Conservation (phyloP, 148 eudicot species). For the Fagopyrum homotropicum region DNA sequence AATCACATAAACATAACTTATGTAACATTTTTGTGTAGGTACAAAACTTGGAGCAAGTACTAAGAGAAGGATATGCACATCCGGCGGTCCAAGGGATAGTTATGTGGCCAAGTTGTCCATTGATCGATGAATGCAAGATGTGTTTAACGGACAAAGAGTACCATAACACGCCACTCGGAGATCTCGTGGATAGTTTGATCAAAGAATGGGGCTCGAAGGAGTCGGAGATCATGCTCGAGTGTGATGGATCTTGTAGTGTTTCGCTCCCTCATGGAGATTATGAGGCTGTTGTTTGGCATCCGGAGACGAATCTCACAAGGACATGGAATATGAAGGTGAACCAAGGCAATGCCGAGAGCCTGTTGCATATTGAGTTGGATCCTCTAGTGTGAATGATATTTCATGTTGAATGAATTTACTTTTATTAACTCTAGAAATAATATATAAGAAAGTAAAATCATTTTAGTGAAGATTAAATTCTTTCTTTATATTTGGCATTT, state of each 20-base stretch:
- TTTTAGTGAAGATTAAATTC: too few relatives aligned
- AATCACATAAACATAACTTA: too few relatives aligned
- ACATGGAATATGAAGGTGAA: conserved; percentile 24
- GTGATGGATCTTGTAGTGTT: conserved; percentile 29
- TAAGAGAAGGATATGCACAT: conserved; percentile 52
- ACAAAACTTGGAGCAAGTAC: conserved; percentile 30
- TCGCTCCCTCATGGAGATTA: conserved; percentile 39
- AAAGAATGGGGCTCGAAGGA: conserved; percentile 28
- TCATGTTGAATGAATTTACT: too few relatives aligned
- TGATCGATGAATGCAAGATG: conserved; percentile 39
- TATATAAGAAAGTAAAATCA: too few relatives aligned
- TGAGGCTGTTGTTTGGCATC: conserved; percentile 24
- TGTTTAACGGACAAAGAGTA: conserved; percentile 43
- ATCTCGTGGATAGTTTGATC: conserved; percentile 46
- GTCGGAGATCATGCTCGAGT: conserved; percentile 21
- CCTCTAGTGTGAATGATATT: neutral
- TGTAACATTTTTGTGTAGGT: conserved; percentile 23
- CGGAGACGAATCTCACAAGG: conserved; percentile 14
- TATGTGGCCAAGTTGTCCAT: conserved; percentile 42
- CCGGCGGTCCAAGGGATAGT: conserved; percentile 49
- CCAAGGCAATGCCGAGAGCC: conserved; percentile 11
- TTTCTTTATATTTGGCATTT: too few relatives aligned
- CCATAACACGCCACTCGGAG: conserved; percentile 46
- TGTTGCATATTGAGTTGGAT: conserved; percentile 5
- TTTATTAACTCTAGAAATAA: too few relatives aligned